These are phyloP conservation scores for Nemophila menziesii DNA, from an alignment of 257 asterid species.

Conservation along the genomic window DNA sequence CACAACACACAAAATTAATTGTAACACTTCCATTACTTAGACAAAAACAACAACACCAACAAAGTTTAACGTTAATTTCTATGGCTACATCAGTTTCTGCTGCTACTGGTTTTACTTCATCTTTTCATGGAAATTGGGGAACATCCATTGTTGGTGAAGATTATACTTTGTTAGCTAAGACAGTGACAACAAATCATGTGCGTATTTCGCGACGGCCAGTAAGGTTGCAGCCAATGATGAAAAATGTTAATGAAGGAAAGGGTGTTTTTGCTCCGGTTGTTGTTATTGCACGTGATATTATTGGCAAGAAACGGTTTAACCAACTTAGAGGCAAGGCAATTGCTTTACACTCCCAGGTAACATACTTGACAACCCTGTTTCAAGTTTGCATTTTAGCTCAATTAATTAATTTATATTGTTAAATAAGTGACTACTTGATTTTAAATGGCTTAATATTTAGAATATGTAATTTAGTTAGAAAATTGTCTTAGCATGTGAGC, in stretches of 20 bases:
- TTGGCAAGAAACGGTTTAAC: constrained; percentile 84
- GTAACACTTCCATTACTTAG: not conserved
- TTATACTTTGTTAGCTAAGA: constrained; percentile 20
- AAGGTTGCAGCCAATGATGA: constrained; percentile 69
- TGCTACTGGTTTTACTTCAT: constrained; percentile 28
- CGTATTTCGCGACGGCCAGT: constrained; percentile 31
- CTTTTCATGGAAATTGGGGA: constrained; percentile 58
- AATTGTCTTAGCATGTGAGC: no score
- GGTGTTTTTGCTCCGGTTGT: constrained; percentile 86
- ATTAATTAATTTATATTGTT: no score
- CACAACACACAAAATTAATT: not conserved
- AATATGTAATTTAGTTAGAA: no score
- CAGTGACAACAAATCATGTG: constrained; percentile 17
- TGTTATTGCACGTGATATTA: constrained; percentile 43
- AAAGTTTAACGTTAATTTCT: constrained; percentile 8
- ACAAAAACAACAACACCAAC: not conserved
- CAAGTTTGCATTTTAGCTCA: no score
- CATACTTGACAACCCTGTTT: no score
- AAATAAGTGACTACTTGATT: no score
- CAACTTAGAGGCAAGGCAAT: constrained; percentile 92
- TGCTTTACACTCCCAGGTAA: constrained; percentile 93
- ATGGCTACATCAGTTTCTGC: constrained; percentile 55
- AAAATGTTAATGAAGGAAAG: constrained; percentile 59
- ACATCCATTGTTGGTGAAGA: constrained; percentile 45
- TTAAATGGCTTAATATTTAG: no score